Percentiles rank a stretch among this genome's conserved stretches.
phyloP scores from a whole-genome alignment of 2,329 filamentous ascomycete species.

The Pseudogymnoascus sp. region DNA sequence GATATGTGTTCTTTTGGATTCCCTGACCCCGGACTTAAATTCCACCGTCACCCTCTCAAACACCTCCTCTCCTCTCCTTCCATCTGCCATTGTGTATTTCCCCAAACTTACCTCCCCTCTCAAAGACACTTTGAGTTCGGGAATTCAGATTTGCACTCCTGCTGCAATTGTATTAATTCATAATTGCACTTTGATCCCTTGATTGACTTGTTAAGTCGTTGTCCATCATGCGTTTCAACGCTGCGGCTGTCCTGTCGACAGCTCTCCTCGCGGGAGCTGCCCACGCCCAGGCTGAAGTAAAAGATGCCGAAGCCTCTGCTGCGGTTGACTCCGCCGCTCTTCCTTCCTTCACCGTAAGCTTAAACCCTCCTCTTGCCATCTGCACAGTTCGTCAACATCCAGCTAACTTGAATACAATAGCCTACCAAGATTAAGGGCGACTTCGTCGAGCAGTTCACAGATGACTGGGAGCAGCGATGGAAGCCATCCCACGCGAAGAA shows the following conservation, averaged over 20 bases:
- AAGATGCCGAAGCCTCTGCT: constrained; percentile 39
- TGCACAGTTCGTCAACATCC: not conserved
- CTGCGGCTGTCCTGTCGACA: constrained; percentile 70
- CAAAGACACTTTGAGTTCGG: constrained; percentile 10
- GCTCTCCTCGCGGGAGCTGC: constrained; percentile 65
- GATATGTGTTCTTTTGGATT: constrained; percentile 10
- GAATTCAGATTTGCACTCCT: constrained; percentile 8
- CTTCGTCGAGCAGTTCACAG: constrained; percentile 97
- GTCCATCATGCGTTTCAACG: constrained; percentile 74
- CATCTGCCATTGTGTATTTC: constrained; percentile 25
- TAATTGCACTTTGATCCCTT: constrained; percentile 13
- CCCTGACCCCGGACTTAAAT: constrained; percentile 7
- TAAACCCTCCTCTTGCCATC: not conserved
- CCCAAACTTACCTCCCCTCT: not conserved
- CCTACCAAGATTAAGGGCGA: constrained; percentile 83
- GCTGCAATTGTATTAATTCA: constrained; percentile 7
- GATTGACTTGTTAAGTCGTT: constrained; percentile 22
- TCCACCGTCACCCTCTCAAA: constrained; percentile 5
- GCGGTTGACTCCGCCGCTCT: constrained; percentile 27
- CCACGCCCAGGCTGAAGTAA: constrained; percentile 53
- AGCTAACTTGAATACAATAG: constrained; percentile 40
- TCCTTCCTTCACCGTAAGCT: constrained; percentile 22
- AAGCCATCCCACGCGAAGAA: constrained; percentile 96
- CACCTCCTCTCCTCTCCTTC: not conserved
- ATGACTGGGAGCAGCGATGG: constrained; percentile 92